phyloP scores from a whole-genome alignment of 768 basidiomycete genomes.

The Pisolithus sp. region DNA sequence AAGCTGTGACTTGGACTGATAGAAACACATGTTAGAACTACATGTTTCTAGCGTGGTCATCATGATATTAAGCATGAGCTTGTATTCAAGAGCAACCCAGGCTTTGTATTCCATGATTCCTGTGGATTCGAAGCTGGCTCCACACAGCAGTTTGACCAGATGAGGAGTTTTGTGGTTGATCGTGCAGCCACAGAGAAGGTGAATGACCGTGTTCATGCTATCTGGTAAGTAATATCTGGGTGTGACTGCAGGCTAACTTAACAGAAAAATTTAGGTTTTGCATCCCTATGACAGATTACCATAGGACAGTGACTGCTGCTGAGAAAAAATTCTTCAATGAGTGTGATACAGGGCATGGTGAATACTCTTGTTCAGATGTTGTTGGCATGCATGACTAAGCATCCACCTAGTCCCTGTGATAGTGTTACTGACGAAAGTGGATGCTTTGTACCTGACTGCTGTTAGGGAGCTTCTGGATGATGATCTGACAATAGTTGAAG shows the following conservation, averaged over 20 bases:
- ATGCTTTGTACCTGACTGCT: slow-evolving; percentile 21
- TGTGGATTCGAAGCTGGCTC: slow-evolving; percentile 34
- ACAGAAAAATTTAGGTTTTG: slow-evolving; percentile 32
- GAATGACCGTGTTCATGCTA: slow-evolving; percentile 30
- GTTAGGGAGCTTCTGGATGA: slow-evolving; percentile 9
- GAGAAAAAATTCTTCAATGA: slow-evolving; percentile 29
- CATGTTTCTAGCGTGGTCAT: slow-evolving; percentile 12
- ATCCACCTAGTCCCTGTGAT: slow-evolving; percentile 31
- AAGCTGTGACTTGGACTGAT: background rate
- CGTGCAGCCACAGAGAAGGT: slow-evolving; percentile 12
- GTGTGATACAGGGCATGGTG: slow-evolving; percentile 9
- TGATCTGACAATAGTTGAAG: slow-evolving; percentile 6
- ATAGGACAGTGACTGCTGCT: slow-evolving; percentile 20
- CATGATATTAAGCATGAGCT: slow-evolving; percentile 30
- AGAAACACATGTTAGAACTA: background rate
- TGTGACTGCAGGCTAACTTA: background rate
- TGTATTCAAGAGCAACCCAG: slow-evolving; percentile 24
- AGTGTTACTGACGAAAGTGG: slow-evolving; percentile 34
- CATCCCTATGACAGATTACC: slow-evolving; percentile 21
- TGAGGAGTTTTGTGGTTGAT: slow-evolving; percentile 27
- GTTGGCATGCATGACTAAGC: background rate
- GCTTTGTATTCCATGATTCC: slow-evolving; percentile 40
- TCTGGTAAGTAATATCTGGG: slow-evolving; percentile 23
- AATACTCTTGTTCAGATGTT: background rate
- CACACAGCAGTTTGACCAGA: slow-evolving; percentile 20